Percentiles rank a stretch among this genome's conserved stretches.
phyloP scores from a whole-genome alignment of 257 asterid genomes.

The Cynanchum wilfordii region DNA sequence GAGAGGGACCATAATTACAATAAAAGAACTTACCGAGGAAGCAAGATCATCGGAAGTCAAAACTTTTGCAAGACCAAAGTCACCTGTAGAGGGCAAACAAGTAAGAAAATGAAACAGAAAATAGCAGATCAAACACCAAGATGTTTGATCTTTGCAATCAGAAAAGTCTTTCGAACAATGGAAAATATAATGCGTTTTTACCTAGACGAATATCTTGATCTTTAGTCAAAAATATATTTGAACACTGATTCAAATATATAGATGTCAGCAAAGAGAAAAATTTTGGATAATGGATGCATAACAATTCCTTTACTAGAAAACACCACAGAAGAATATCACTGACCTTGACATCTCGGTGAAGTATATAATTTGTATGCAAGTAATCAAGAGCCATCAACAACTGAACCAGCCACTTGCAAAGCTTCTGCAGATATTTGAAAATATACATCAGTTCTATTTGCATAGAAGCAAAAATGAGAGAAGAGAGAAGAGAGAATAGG shows the following conservation, averaged over 20 bases:
- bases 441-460: slow-evolving; percentile 17
- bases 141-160: not conserved
- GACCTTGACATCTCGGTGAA: slow-evolving; percentile 99
- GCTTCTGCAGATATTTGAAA: slow-evolving; percentile 56
- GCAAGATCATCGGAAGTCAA: slow-evolving; percentile 89
- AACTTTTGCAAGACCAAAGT: slow-evolving; percentile 97
- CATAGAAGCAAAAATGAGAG: not conserved
- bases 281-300: not conserved
- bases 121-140: not conserved
- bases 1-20: not conserved
- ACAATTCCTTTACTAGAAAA: slow-evolving; percentile 7
- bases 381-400: slow-evolving; percentile 92
- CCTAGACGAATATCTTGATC: slow-evolving; percentile 94
- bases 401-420: slow-evolving; percentile 96
- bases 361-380: slow-evolving; percentile 78
- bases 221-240: slow-evolving; percentile 90
- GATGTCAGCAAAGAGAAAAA: slow-evolving; percentile 20
- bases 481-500: not conserved
- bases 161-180: not conserved
- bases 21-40: slow-evolving; percentile 69
- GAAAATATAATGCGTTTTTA: slow-evolving; percentile 21
- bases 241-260: slow-evolving; percentile 57
- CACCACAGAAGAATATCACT: slow-evolving; percentile 9
- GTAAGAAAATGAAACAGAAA: slow-evolving; percentile 5
- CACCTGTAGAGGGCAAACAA: slow-evolving; percentile 51